phyloP scores from a whole-genome alignment of 805 yeast species.

The Yarrowia osloensis region DNA sequence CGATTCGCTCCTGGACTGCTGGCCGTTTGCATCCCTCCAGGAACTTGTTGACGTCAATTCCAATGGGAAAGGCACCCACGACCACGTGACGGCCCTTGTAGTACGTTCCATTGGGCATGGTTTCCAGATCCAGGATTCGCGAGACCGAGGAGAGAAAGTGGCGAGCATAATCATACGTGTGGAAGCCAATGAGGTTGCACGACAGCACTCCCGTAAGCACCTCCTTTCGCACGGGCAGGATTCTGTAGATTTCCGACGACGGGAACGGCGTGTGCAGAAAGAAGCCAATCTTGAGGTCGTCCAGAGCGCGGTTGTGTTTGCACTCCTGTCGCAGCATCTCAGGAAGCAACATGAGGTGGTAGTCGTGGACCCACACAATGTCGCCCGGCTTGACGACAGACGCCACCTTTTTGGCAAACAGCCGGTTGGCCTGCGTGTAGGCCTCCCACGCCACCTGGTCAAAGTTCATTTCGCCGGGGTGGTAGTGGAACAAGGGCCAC shows the following conservation, averaged over 20 bases:
- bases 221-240: constrained; percentile 92
- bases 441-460: constrained; percentile 99
- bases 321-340: constrained; percentile 69
- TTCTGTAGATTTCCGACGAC: constrained; percentile 91
- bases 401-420: constrained; percentile 75
- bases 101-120: constrained; percentile 88
- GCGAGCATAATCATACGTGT: constrained; percentile 97
- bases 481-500: constrained; percentile 98
- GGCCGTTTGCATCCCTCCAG: constrained; percentile 69
- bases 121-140: constrained; percentile 75
- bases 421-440: constrained; percentile 85
- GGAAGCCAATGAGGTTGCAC: constrained; percentile 95
- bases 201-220: constrained; percentile 87
- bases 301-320: constrained; percentile 46
- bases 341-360: constrained; percentile 93
- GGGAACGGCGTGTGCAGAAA: constrained; percentile 98
- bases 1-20: constrained; percentile 65
- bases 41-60: constrained; percentile 93
- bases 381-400: constrained; percentile 76
- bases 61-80: constrained; percentile 98
- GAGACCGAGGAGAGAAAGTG: constrained; percentile 91
- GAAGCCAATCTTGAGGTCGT: constrained; percentile 79
- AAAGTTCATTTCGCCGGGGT: constrained; percentile 98
- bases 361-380: constrained; percentile 96
- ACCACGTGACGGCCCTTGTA: constrained; percentile 73